A percentile compares a stretch with the other conserved stretches of the same genome.
Evolutionary conservation across 768 basidiomycete species (phyloP).

Genomic region (Ephemerocybe angulata): DNA sequence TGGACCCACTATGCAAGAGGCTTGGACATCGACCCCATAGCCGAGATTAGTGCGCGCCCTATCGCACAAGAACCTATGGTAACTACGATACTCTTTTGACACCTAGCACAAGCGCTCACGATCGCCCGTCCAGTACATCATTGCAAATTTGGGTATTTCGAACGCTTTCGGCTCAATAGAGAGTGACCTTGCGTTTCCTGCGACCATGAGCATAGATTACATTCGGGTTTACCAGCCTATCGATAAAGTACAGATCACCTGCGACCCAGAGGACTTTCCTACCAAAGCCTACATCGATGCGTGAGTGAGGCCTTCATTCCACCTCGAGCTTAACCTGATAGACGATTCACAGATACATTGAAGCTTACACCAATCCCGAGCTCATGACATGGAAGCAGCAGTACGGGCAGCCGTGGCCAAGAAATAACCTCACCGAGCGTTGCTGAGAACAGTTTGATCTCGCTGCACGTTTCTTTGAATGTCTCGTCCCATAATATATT

Average conservation of each 20-base stretch:
- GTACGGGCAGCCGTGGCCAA: constrained; percentile 55
- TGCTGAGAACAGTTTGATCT: too few relatives aligned
- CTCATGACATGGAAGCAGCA: constrained; percentile 56
- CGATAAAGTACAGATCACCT: constrained; percentile 66
- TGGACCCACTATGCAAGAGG: constrained; percentile 66
- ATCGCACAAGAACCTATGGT: constrained; percentile 79
- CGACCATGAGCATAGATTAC: constrained; percentile 71
- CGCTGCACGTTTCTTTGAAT: too few relatives aligned
- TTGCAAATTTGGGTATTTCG: constrained; percentile 78
- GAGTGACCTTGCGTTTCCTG: constrained; percentile 59
- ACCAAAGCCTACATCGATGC: constrained; percentile 70
- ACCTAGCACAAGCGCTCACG: background rate
- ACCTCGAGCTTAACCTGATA: background rate
- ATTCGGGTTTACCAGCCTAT: constrained; percentile 82
- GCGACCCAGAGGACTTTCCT: constrained; percentile 69
- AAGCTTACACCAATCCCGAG: constrained; percentile 72
- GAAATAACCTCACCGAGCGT: constrained; percentile 40
- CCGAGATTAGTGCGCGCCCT: constrained; percentile 58
- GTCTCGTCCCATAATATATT: too few relatives aligned
- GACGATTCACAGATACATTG: constrained; percentile 32
- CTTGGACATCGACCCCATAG: constrained; percentile 45
- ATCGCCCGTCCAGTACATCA: constrained; percentile 25
- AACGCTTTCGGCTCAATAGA: constrained; percentile 65
- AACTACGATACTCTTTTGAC: constrained; percentile 4
- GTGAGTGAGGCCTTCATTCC: constrained; percentile 16